A percentile compares a stretch with the other conserved stretches of the same genome.
Conservation (phyloP, 441 rosid genomes). For the Theobroma grandiflorum region DNA sequence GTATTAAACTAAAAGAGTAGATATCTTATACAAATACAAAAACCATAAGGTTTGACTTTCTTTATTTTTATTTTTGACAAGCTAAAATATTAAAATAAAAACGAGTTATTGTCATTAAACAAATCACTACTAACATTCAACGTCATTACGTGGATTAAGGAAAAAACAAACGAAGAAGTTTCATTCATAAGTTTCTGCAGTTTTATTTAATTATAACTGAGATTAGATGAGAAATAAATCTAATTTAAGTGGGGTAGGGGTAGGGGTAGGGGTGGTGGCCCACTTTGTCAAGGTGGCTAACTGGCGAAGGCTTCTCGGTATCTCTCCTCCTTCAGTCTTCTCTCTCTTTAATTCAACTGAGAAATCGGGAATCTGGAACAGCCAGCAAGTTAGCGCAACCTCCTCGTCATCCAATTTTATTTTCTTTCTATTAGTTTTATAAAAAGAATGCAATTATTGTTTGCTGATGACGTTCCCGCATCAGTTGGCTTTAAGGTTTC, state of each 20-base stretch:
- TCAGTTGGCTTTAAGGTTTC: slow-evolving; percentile 1
- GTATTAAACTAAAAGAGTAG: no score
- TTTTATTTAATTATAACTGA: slow-evolving; percentile 3
- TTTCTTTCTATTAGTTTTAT: neutral
- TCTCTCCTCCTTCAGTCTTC: neutral
- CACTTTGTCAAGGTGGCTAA: neutral
- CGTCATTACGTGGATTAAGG: neutral
- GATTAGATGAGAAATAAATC: neutral
- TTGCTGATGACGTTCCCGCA: neutral
- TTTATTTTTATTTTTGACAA: neutral
- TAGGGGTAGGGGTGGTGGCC: neutral
- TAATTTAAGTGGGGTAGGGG: neutral
- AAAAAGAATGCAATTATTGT: neutral
- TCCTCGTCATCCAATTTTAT: neutral
- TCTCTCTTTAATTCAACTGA: no score
- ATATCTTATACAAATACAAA: no score
- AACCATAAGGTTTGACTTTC: neutral
- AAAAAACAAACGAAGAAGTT: neutral
- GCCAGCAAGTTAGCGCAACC: neutral
- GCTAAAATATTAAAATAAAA: neutral
- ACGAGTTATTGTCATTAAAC: neutral
- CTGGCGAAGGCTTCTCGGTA: no score
- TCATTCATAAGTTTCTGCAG: neutral
- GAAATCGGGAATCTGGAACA: neutral
- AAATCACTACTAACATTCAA: neutral